Base-by-base conservation (phyloP, 1,284 basidiomycete genomes). In the Leccinum solheimii region DNA sequence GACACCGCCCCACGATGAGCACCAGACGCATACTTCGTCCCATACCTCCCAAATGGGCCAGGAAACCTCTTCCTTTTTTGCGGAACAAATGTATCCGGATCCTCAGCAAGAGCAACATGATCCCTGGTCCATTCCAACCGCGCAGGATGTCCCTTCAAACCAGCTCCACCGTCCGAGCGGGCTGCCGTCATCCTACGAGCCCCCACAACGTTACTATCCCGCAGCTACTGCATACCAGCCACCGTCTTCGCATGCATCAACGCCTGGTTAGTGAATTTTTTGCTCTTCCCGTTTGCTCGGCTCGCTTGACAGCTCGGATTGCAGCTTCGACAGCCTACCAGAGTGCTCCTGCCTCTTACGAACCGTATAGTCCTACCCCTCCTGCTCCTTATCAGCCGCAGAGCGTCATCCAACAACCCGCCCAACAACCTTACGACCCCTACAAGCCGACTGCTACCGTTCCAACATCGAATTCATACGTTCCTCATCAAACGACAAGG, bases 401-500 rank as follows among this genome's bases (percentile, higher is more conserved):
- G 10, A 57, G 43, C 52, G 58, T 56, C 55, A 64, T 60, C 45
- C 68, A 68, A 51, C 57, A 67, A 59, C 26, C 63, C 27, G 16
- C 30, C 45, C 67, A 63, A 19, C 64, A 67, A 30, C 48, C 58
- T 52, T 69, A 73, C 62, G 73, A 76, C 59, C 69, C 73, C 30
- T 78, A 78, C 66, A 74, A 71, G 55, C 72, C 77, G 19, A 62
- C 70, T 40, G 60, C 72, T 36, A 69, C 68, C 56, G 64, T 54
- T 45, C 66, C 69, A 52, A 45, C 54, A 50, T 64, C 66, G 43
- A 57, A 52, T 48, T 40, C 67, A 19, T 62, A 64, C 45, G 36
- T 45, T 40, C 56, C 62, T n/a, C 69, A 50, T 32, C 64, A 68
- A 55, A 56, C 62, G 16, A 45, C 55, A 43, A 61, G 36, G 48